Base-by-base conservation (phyloP, 331 rosid species). In the Spiraea crenata region DNA sequence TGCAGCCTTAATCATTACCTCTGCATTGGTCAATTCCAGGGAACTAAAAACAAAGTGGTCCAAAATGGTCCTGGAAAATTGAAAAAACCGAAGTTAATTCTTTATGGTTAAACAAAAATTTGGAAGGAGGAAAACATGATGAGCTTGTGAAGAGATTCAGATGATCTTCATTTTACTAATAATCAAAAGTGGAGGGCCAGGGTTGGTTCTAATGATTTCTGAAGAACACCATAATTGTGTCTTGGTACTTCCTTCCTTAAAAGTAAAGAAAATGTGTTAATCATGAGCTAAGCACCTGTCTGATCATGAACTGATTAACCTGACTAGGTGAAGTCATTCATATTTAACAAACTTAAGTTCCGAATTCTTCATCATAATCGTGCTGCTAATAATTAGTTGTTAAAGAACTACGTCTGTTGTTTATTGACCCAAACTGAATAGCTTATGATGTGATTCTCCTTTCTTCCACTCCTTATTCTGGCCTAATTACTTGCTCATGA, bases 171-270 rank as follows among this genome's bases (percentile, higher is more conserved):
- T 52, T 52, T 45, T 45, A 6, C 9, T 17, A 6, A n/a, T 17
- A 52, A 38, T 61, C 3, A 71, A 71, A 54, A 39, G 69, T 48
- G 41, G 52, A 67, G 56, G 48, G 65, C 65, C 64, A 55, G 47
- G 71, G 60, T 59, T n/a, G 72, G 76, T 69, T 63, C 50, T 74
- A 74, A 84, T 84, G 64, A 78, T 63, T 13, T 75, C 39, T 57
- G 73, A 5, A 71, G 70, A 41, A 78, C 79, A 65, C 13, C 68
- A 84, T 84, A 50, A 84, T 81, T 69, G 74, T 79, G 86, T 75
- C 70, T 41, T 48, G 47, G 83, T 81, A 73, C 82, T 71, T 82
- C 38, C 50, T 73, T 75, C 73, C 73, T 65, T 70, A 73, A 69
- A 25, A 65, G 61, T 73, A 61, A 72, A 63, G 64, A 40, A 41